Conservation (phyloP, 2,329 filamentous ascomycete genomes). For the Macrophomina pseudophaseolina region DNA sequence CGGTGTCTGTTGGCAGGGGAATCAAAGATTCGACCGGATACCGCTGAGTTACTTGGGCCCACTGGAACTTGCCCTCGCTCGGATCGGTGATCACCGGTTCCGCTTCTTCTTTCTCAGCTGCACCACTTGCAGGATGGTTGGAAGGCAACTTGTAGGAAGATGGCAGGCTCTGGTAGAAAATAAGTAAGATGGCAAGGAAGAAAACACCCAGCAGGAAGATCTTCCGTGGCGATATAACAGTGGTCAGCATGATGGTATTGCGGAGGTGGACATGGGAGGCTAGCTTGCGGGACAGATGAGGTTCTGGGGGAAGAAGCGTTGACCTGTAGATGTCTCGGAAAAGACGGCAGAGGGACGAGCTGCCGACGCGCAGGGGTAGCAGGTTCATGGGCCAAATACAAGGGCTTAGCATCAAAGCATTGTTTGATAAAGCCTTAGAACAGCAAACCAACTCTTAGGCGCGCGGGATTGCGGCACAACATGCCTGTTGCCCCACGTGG, state of each 20-base stretch:
- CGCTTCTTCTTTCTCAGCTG: background rate
- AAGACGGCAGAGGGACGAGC: no score
- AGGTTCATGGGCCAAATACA: background rate
- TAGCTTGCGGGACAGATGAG: background rate
- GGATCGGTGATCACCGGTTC: background rate
- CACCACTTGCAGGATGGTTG: conserved; percentile 1
- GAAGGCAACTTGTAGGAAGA: conserved; percentile 30
- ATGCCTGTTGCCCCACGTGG: background rate
- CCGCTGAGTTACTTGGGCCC: conserved; percentile 38
- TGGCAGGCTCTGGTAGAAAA: conserved; percentile 38
- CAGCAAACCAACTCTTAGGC: background rate
- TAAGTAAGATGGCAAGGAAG: conserved; percentile 34
- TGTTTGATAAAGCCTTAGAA: background rate
- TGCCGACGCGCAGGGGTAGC: background rate
- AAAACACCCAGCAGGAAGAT: conserved; percentile 26
- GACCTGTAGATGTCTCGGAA: no score
- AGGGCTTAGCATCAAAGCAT: background rate
- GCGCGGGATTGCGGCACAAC: conserved; percentile 13
- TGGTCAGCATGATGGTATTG: background rate
- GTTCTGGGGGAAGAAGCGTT: background rate
- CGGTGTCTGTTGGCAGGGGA: conserved; percentile 35
- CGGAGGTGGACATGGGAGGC: background rate
- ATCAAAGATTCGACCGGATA: conserved; percentile 38
- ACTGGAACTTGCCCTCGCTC: conserved; percentile 33
- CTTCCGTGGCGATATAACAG: background rate